phyloP scores from a whole-genome alignment of 495 filamentous ascomycete genomes.

The Rhypophila decipiens region DNA sequence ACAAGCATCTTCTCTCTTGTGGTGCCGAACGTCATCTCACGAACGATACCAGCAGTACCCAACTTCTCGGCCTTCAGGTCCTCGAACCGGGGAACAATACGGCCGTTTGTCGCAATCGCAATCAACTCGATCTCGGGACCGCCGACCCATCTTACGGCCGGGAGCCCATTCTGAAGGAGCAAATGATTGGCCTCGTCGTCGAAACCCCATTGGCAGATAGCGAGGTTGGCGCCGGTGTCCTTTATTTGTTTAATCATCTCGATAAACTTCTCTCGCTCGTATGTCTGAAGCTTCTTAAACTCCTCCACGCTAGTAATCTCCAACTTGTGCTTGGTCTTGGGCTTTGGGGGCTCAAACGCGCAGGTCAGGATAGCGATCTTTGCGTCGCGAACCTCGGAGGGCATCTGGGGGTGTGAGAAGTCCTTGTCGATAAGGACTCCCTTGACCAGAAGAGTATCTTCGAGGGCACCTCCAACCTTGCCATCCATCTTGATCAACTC shows the following conservation, averaged over 20 bases:
- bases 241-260: slow-evolving; percentile 99
- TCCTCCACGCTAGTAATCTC: slow-evolving; percentile 97
- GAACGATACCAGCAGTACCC: slow-evolving; percentile 79
- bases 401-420: slow-evolving; percentile 99
- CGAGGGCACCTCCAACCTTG: slow-evolving; percentile 92
- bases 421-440: slow-evolving; percentile 99
- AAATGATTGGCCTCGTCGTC: slow-evolving; percentile 99
- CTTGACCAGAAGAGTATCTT: slow-evolving; percentile 90
- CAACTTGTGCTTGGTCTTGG: slow-evolving; percentile 99
- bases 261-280: slow-evolving; percentile 90
- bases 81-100: slow-evolving; percentile 96
- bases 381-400: slow-evolving; percentile 83
- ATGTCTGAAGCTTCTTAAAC: slow-evolving; percentile 92
- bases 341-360: slow-evolving; percentile 98
- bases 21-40: slow-evolving; percentile 94
- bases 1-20: slow-evolving; percentile 99
- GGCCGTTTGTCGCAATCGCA: slow-evolving; percentile 94
- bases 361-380: slow-evolving; percentile 97
- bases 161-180: slow-evolving; percentile 89
- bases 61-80: slow-evolving; percentile 87
- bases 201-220: slow-evolving; percentile 99
- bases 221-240: slow-evolving; percentile 92
- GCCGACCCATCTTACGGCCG: slow-evolving; percentile 96
- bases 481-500: slow-evolving; percentile 99
- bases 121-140: slow-evolving; percentile 98